phyloP scores from a whole-genome alignment of 225 moss, liverwort and hornwort species.

The Bryum argenteum region DNA sequence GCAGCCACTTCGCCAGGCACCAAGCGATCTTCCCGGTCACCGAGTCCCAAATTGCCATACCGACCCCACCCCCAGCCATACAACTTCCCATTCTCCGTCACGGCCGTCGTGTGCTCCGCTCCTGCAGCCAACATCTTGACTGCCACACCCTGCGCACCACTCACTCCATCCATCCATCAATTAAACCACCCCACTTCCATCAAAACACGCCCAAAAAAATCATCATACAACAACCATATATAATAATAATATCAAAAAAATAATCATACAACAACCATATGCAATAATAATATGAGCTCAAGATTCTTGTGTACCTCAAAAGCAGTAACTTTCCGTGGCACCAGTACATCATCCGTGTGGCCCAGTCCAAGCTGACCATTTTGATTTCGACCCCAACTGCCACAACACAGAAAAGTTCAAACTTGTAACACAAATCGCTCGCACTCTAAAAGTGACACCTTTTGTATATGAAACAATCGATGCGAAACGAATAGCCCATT shows the following conservation, averaged over 20 bases:
- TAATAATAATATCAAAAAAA: no score
- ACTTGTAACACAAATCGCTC: no score
- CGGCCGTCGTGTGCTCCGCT: slow-evolving; percentile 57
- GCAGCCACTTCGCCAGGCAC: slow-evolving; percentile 56
- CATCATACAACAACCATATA: no score
- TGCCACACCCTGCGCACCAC: slow-evolving; percentile 40
- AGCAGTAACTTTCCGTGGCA: slow-evolving; percentile 48
- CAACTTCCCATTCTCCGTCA: slow-evolving; percentile 58
- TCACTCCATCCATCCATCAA: background rate
- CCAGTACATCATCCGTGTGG: slow-evolving; percentile 52
- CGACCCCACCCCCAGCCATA: slow-evolving; percentile 64
- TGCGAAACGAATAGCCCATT: no score
- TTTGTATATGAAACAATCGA: no score
- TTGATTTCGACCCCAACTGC: slow-evolving; percentile 59
- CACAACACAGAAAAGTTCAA: no score
- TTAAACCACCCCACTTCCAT: background rate
- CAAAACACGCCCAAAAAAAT: no score
- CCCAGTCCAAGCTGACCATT: slow-evolving; percentile 62
- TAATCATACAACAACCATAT: no score
- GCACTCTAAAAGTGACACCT: no score
- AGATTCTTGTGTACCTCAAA: slow-evolving; percentile 43
- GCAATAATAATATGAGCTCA: background rate
- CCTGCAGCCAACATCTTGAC: slow-evolving; percentile 61
- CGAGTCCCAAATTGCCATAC: slow-evolving; percentile 57
- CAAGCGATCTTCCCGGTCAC: slow-evolving; percentile 48